phyloP scores from a whole-genome alignment of 208 protist species.

The Wallacemonas sp. region DNA sequence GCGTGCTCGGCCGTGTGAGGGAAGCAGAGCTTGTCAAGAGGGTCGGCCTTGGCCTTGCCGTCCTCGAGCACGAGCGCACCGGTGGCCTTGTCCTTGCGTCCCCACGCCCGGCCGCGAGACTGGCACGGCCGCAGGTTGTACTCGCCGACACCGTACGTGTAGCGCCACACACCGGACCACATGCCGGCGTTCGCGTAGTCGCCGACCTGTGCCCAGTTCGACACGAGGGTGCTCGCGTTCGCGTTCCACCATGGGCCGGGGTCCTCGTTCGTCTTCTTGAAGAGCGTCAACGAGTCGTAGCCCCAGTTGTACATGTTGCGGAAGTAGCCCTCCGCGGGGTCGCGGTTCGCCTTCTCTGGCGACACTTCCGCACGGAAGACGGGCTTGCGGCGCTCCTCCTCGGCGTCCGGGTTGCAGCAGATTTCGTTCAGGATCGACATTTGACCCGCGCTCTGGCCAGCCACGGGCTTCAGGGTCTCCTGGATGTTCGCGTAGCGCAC shows the following conservation, averaged over 20 bases:
- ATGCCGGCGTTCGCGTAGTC: constrained; percentile 88
- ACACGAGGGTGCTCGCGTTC: constrained; percentile 82
- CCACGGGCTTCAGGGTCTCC: constrained; percentile 71
- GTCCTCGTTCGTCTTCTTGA: constrained; percentile 88
- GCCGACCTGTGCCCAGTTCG: constrained; percentile 88
- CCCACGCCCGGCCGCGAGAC: constrained; percentile 75
- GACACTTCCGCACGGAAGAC: constrained; percentile 75
- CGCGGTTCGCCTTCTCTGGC: constrained; percentile 19
- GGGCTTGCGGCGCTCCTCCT: constrained; percentile 84
- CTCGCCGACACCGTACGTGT: constrained; percentile 87
- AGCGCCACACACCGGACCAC: constrained; percentile 90
- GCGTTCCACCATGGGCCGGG: constrained; percentile 89
- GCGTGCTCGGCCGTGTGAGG: constrained; percentile 86
- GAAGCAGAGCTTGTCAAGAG: constrained; percentile 60
- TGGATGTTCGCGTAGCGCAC: constrained; percentile 85
- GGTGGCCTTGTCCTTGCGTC: constrained; percentile 51
- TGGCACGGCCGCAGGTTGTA: constrained; percentile 88
- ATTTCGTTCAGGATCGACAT: constrained; percentile 88
- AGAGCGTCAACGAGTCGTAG: constrained; percentile 87
- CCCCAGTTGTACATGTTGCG: constrained; percentile 86
- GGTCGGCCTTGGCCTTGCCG: constrained; percentile 25
- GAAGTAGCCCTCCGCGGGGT: constrained; percentile 45
- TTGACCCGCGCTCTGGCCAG: constrained; percentile 80
- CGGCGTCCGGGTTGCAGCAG: constrained; percentile 83
- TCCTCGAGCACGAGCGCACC: constrained; percentile 67